Evolutionary conservation across 1,139 yeast species (phyloP).

Genomic region (Debaryomycetaceae sp.): DNA sequence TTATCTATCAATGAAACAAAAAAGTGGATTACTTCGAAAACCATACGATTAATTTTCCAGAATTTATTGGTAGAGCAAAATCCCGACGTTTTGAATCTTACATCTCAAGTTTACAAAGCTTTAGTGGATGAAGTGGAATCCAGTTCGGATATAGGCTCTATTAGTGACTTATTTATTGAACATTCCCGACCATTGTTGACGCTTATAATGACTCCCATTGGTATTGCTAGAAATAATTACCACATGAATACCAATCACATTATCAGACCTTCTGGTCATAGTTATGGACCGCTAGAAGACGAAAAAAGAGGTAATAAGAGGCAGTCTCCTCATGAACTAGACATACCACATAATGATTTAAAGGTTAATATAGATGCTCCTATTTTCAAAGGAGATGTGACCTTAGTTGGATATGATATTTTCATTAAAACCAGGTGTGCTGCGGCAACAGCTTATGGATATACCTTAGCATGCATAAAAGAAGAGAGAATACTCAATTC

Average conservation of each 20-base stretch:
- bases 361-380: slow-evolving; percentile 90
- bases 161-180: slow-evolving; percentile 48
- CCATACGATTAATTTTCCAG: slow-evolving; percentile 77
- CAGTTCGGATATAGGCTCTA: slow-evolving; percentile 27
- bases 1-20: slow-evolving; percentile 66
- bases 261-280: slow-evolving; percentile 75
- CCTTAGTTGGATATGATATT: slow-evolving; percentile 73
- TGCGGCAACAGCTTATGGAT: slow-evolving; percentile 77
- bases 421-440: slow-evolving; percentile 74
- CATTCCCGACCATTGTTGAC: slow-evolving; percentile 65
- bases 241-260: slow-evolving; percentile 74
- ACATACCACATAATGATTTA: slow-evolving; percentile 57
- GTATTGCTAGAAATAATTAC: slow-evolving; percentile 85
- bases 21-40: slow-evolving; percentile 74
- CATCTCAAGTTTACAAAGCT: slow-evolving; percentile 59
- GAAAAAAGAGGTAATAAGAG: slow-evolving; percentile 34
- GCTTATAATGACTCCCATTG: slow-evolving; percentile 88
- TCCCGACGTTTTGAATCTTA: slow-evolving; percentile 61
- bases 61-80: slow-evolving; percentile 89
- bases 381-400: slow-evolving; percentile 85
- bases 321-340: slow-evolving; percentile 31
- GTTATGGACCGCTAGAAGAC: slow-evolving; percentile 29
- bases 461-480: slow-evolving; percentile 55
- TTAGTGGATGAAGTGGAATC: slow-evolving; percentile 49
- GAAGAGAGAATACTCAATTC: slow-evolving; percentile 33